Evolutionary conservation across 2,329 filamentous ascomycete genomes (phyloP), one percentile per base, ranked within the genome.

Genomic region (Elsinoe batatas): DNA sequence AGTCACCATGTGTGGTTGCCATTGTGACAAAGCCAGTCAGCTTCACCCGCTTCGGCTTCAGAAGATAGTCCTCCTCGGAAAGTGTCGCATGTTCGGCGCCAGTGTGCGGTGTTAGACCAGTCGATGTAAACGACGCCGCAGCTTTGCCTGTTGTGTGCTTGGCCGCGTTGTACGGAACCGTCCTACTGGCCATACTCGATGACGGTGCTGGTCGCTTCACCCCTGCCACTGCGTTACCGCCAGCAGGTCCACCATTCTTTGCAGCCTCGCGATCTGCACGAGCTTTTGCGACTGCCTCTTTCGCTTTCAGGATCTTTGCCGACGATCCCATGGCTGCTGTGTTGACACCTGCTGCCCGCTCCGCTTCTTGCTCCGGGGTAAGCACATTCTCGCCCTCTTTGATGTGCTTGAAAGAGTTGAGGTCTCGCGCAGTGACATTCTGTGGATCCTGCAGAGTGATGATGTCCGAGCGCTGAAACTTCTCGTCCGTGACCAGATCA

Each of bases 381-480:
- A 85, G 69, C 2, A 80, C 82, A 57, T 65, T 70, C 50, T 82
- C 79, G 7, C 93, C 91, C 18, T 97, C 89, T 64, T 90, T 82
- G 55, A 98, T 71, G 64, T 90, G 91, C 67, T 93, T 91, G 76
- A 95, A 98, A 44, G 84, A 82, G 70, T 84, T 90, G 59, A 96
- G 76, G 68, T 97, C 87, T 61, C 91, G 76, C 56, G 83, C 82
- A 56, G 86, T 84, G 17, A 93, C 76, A 68, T 95, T 95, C 67
- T 95, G 91, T 10, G 93, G 93, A 68, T 98, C 93, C 68, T 98
- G 94, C 8, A 98, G 75, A 0, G 90, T 96, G 65, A 98, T 95
- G 58, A 98, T 91, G 70, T 98, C 93, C 63, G 87, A 87, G 59
- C 93, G 81, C 30, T 81, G 81, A 65, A 98, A 98, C 58, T 90